A percentile compares a stretch with the other conserved stretches of the same genome.
Evolutionary conservation across 1,139 yeast genomes (phyloP).

Genomic region (Barnettozyma hawaiiensis): DNA sequence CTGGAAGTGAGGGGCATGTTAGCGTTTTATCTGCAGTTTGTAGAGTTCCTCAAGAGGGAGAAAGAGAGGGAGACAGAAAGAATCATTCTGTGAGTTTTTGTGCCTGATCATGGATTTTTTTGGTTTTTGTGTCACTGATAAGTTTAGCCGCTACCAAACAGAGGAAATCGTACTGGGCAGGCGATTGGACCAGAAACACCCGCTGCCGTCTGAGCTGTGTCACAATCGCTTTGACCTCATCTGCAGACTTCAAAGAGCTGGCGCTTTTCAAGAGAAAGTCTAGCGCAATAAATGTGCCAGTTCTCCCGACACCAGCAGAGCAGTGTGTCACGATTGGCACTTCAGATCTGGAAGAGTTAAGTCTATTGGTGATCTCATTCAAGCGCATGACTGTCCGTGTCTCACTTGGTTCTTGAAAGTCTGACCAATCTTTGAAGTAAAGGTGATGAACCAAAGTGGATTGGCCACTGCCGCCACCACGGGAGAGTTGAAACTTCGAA

Average conservation of each 20-base stretch:
- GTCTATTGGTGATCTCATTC: slow-evolving; percentile 25
- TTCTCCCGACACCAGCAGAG: slow-evolving; percentile 77
- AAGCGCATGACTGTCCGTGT: slow-evolving; percentile 28
- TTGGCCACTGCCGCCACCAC: no score
- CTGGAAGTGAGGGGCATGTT: slow-evolving; percentile 18
- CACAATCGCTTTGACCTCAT: slow-evolving; percentile 29
- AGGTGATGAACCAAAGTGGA: slow-evolving; percentile 35
- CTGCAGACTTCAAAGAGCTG: background rate
- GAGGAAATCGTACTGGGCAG: slow-evolving; percentile 49
- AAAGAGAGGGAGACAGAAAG: background rate
- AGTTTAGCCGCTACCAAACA: slow-evolving; percentile 27
- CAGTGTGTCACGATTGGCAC: slow-evolving; percentile 54
- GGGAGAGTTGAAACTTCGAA: slow-evolving; percentile 16
- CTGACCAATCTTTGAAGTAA: slow-evolving; percentile 42
- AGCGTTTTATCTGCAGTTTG: background rate
- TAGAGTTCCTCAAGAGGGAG: background rate
- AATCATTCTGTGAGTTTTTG: background rate
- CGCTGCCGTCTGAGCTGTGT: slow-evolving; percentile 45
- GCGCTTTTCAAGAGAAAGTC: slow-evolving; percentile 45
- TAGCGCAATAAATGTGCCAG: slow-evolving; percentile 66
- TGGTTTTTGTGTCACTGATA: background rate
- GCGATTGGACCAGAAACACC: slow-evolving; percentile 65
- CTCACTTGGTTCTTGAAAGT: slow-evolving; percentile 38
- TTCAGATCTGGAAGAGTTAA: slow-evolving; percentile 21
- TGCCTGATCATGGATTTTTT: background rate